Evolutionary conservation across 805 yeast species (phyloP).

Genomic region (Saccharomycopsis synnaedendra): DNA sequence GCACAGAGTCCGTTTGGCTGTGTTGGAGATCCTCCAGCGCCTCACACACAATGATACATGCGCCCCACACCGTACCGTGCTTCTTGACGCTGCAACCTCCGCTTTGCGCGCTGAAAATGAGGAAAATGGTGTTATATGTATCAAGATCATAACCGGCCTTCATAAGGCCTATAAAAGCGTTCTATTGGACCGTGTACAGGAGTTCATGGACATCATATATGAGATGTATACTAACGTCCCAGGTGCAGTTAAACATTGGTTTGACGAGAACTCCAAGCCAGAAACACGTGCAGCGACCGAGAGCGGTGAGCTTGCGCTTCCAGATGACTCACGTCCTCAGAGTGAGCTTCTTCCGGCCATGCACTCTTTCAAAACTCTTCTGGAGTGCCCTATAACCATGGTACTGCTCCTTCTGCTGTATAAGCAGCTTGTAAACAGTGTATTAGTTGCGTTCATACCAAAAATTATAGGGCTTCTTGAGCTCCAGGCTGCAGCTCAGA

Average conservation of each 20-base stretch:
- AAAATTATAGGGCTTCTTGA: slow-evolving; percentile 63
- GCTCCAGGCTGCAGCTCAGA: slow-evolving; percentile 77
- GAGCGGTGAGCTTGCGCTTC: slow-evolving; percentile 19
- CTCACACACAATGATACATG: slow-evolving; percentile 75
- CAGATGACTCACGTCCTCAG: slow-evolving; percentile 17
- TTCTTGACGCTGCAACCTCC: slow-evolving; percentile 47
- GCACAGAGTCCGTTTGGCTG: slow-evolving; percentile 63
- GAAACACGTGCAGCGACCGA: background rate
- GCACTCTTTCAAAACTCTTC: slow-evolving; percentile 78
- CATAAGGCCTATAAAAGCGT: slow-evolving; percentile 73
- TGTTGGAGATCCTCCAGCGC: slow-evolving; percentile 71
- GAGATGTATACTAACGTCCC: slow-evolving; percentile 74
- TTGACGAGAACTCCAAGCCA: slow-evolving; percentile 27
- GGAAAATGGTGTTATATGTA: slow-evolving; percentile 85
- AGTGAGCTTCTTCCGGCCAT: slow-evolving; percentile 49
- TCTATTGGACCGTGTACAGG: slow-evolving; percentile 60
- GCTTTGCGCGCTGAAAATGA: slow-evolving; percentile 75
- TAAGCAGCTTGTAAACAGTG: slow-evolving; percentile 58
- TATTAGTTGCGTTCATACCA: slow-evolving; percentile 72
- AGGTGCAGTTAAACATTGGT: slow-evolving; percentile 57
- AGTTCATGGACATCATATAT: slow-evolving; percentile 66
- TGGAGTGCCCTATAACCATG: slow-evolving; percentile 96
- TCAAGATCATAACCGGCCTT: slow-evolving; percentile 75
- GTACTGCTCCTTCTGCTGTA: slow-evolving; percentile 85
- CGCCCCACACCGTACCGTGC: slow-evolving; percentile 52